Conservation (phyloP, 805 yeast genomes). For the Candida rishiriensis region DNA sequence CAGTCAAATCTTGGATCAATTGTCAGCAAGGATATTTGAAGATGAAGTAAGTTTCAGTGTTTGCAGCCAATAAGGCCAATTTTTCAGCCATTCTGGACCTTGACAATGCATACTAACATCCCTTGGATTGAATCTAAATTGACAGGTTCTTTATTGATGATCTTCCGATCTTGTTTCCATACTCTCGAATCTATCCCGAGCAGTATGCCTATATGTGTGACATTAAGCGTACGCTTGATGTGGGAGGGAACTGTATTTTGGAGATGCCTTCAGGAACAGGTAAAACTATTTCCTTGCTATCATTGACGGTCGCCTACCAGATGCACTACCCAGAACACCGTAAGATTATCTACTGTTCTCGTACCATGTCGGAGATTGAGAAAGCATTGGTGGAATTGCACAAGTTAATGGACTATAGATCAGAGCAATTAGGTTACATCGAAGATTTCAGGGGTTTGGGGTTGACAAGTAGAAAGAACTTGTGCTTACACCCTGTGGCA, state of each 20-base stretch:
- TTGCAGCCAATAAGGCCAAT: too few relatives aligned
- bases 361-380: constrained; percentile 99
- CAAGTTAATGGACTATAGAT: constrained; percentile 80
- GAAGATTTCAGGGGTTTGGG: constrained; percentile 96
- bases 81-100: too few relatives aligned
- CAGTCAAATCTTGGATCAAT: too few relatives aligned
- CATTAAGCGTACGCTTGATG: constrained; percentile 87
- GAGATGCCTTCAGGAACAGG: constrained; percentile 99
- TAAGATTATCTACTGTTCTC: constrained; percentile 94
- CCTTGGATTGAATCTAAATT: not conserved
- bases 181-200: constrained; percentile 95
- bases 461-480: constrained; percentile 86
- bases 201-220: constrained; percentile 98
- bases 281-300: constrained; percentile 86
- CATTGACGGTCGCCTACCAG: constrained; percentile 93
- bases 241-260: constrained; percentile 91
- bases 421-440: constrained; percentile 74
- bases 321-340: constrained; percentile 89
- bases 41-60: constrained; percentile 14
- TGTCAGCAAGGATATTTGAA: not conserved
- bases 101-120: constrained; percentile 9
- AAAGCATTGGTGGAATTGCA: constrained; percentile 91
- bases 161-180: constrained; percentile 91
- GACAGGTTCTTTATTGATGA: constrained; percentile 87
- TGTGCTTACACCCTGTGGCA: constrained; percentile 86